Evolutionary conservation across 2,329 filamentous ascomycete genomes (phyloP).

Genomic region (Colletotrichum destructivum): DNA sequence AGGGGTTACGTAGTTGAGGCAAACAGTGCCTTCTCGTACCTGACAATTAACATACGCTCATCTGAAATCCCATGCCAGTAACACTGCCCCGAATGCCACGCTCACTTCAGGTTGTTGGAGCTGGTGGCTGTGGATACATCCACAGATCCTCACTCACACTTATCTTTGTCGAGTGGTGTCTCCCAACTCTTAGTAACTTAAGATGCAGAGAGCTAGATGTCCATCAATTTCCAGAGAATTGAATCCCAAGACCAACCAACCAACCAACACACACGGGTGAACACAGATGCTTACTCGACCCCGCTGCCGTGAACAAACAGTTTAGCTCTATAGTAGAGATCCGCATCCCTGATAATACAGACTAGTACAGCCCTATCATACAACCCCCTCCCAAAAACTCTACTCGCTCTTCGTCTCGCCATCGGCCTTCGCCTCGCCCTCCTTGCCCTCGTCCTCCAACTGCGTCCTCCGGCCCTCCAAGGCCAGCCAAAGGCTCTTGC

Average conservation of each 20-base stretch:
- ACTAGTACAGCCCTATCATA: conserved; percentile 43
- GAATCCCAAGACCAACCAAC: not conserved
- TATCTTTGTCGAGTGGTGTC: not conserved
- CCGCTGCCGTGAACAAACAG: conserved; percentile 11
- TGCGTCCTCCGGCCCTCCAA: conserved; percentile 86
- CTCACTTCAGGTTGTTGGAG: not conserved
- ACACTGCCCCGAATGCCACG: not conserved
- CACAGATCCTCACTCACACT: too few species aligned
- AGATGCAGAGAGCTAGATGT: not conserved
- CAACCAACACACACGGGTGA: not conserved
- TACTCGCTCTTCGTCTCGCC: conserved; percentile 42
- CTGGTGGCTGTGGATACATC: not conserved
- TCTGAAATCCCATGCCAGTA: not conserved
- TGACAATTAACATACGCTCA: not conserved
- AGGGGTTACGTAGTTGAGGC: not conserved
- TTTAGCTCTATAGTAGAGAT: conserved; percentile 39
- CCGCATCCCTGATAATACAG: conserved; percentile 39
- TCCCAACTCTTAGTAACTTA: not conserved
- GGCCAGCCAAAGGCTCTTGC: conserved; percentile 88
- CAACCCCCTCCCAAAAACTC: conserved; percentile 3
- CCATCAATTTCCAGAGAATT: not conserved
- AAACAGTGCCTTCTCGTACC: too few species aligned
- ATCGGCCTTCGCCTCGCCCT: conserved; percentile 45
- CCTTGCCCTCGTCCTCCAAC: conserved; percentile 74
- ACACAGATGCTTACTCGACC: not conserved